Percentiles rank a stretch among this genome's conserved stretches.
Conservation (phyloP, 108 stramenopile species). For the Epipyxis sp. region DNA sequence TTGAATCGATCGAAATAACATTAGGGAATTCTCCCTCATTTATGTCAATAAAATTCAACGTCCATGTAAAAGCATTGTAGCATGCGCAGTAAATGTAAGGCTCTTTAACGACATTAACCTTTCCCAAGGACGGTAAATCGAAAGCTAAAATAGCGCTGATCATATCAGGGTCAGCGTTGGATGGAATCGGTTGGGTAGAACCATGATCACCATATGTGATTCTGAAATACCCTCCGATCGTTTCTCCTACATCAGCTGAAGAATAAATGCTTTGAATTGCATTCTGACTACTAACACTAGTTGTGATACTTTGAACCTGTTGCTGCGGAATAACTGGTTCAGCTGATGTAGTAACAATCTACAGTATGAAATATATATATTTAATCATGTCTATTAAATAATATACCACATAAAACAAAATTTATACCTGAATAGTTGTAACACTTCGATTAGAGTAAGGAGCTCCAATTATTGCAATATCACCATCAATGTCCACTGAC, state of each 20-base stretch:
- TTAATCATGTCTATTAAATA: too few species aligned
- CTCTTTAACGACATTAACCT: slow-evolving; percentile 46
- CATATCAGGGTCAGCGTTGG: slow-evolving; percentile 14
- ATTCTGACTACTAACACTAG: not conserved
- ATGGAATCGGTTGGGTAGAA: slow-evolving; percentile 13
- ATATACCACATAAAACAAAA: too few species aligned
- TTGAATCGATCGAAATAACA: slow-evolving; percentile 35
- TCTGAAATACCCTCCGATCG: slow-evolving; percentile 3
- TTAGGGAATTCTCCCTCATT: slow-evolving; percentile 35
- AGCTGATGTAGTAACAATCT: not conserved
- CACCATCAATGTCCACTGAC: slow-evolving; percentile 8
- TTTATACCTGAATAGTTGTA: not conserved
- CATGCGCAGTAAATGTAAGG: slow-evolving; percentile 61
- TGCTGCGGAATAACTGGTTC: not conserved
- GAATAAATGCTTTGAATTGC: slow-evolving; percentile 28
- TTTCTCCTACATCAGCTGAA: slow-evolving; percentile 10
- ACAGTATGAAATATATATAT: too few species aligned
- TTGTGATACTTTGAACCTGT: not conserved
- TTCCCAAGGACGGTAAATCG: slow-evolving; percentile 52
- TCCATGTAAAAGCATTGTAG: slow-evolving; percentile 64
- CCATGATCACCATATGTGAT: not conserved
- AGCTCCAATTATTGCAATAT: slow-evolving; percentile 17
- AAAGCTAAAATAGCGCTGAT: slow-evolving; percentile 49
- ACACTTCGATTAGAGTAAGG: not conserved
- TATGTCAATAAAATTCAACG: slow-evolving; percentile 60